Percentiles rank a stretch among this genome's conserved stretches.
phyloP scores from a whole-genome alignment of 1,139 yeast species.

The Pneumocystis murina region DNA sequence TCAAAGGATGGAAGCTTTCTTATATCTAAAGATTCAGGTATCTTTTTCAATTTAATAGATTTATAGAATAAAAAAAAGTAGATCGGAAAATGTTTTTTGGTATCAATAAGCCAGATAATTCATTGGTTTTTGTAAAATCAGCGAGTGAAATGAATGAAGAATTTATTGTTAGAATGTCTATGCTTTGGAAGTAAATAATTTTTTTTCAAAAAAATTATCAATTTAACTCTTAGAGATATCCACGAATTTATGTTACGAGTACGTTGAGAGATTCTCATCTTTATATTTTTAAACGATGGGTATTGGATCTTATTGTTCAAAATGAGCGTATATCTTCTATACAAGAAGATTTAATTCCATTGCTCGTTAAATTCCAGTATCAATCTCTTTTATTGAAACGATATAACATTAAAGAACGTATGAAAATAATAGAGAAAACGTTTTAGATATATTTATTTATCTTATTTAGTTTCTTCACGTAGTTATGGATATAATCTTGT shows the following conservation, averaged over 20 bases:
- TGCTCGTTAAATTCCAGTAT: slow-evolving; percentile 11
- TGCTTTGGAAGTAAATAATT: slow-evolving; percentile 50
- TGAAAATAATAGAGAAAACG: background rate
- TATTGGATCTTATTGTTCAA: slow-evolving; percentile 8
- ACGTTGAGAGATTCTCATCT: slow-evolving; percentile 63
- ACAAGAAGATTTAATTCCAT: slow-evolving; percentile 11
- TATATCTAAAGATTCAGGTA: slow-evolving; percentile 7
- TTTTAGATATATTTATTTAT: background rate
- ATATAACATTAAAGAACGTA: slow-evolving; percentile 2
- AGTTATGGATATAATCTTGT: background rate
- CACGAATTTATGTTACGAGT: slow-evolving; percentile 61
- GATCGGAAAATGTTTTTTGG: slow-evolving; percentile 4
- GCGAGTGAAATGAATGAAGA: slow-evolving; percentile 29
- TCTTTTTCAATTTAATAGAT: background rate
- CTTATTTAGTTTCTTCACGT: background rate
- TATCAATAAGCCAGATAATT: slow-evolving; percentile 7
- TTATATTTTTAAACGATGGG: slow-evolving; percentile 40
- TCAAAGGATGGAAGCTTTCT: slow-evolving; percentile 3
- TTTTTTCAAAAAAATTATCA: background rate
- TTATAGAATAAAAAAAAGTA: background rate
- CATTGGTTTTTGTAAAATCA: slow-evolving; percentile 17
- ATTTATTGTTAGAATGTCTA: slow-evolving; percentile 63
- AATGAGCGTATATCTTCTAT: slow-evolving; percentile 8
- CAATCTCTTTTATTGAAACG: slow-evolving; percentile 8
- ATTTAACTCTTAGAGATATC: slow-evolving; percentile 28